Conservation (phyloP, 345 rosid genomes). For the Hibiscus tridactylites region DNA sequence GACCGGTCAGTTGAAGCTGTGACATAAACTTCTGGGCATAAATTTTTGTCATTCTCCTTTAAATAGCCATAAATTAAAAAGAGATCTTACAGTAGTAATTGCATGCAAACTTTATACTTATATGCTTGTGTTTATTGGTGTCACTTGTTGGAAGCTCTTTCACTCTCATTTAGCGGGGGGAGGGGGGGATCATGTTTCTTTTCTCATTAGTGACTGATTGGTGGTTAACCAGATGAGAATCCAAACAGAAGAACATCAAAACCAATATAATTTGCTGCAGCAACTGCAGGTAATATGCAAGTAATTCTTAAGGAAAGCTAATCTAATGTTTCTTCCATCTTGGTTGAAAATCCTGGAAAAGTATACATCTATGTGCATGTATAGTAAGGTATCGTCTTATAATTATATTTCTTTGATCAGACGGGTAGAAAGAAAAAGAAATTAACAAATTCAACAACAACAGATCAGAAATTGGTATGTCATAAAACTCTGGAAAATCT, state of each 20-base stretch:
- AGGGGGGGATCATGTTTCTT: not conserved
- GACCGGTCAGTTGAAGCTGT: conserved; percentile 17
- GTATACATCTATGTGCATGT: not conserved
- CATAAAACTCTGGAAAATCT: not conserved
- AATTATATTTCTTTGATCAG: conserved; percentile 11
- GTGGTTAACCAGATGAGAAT: conserved; percentile 12
- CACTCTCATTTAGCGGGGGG: not conserved
- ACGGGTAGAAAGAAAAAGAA: conserved; percentile 13
- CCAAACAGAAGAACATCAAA: conserved; percentile 14
- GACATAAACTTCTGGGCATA: not conserved
- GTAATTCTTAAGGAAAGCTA: not conserved
- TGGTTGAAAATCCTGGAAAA: not conserved
- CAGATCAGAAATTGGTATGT: conserved; percentile 15
- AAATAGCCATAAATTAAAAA: not conserved
- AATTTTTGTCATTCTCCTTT: too few species aligned
- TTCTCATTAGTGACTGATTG: not conserved
- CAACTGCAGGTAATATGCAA: conserved; percentile 11
- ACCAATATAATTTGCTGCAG: not conserved
- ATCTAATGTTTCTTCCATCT: not conserved
- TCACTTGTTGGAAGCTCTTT: not conserved
- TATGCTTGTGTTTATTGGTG: not conserved
- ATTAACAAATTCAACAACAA: not conserved
- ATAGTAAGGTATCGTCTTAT: not conserved
- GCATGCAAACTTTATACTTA: not conserved
- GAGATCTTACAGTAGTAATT: not conserved